A percentile compares a stretch with the other conserved stretches of the same genome.
These are phyloP conservation scores for Solanum megistacrolobum DNA, from an alignment of 257 asterid species.

Conservation along the genomic window DNA sequence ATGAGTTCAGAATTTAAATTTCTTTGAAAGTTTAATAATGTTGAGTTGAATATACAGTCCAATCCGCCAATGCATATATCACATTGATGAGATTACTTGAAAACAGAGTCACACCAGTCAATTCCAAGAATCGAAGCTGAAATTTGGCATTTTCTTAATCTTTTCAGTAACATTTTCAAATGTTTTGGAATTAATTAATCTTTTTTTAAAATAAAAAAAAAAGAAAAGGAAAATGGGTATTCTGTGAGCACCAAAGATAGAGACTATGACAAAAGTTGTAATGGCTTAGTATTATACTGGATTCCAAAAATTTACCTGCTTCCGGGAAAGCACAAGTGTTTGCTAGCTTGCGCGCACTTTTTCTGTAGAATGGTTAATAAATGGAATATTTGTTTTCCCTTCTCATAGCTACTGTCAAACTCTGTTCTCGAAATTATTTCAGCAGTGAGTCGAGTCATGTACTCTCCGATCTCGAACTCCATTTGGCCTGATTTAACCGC, in stretches of 20 bases:
- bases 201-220: no score
- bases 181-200: background rate
- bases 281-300: no score
- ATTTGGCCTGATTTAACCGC: constrained; percentile 26
- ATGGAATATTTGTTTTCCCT: constrained; percentile 71
- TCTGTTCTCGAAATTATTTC: constrained; percentile 83
- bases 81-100: constrained; percentile 2
- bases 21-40: background rate
- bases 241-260: background rate
- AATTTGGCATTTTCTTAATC: background rate
- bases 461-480: constrained; percentile 71
- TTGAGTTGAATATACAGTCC: background rate
- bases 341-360: constrained; percentile 52
- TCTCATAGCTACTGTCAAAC: constrained; percentile 62
- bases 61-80: background rate
- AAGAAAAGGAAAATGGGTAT: background rate
- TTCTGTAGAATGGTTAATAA: constrained; percentile 46
- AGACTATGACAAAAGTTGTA: no score
- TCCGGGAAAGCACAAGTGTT: constrained; percentile 79
- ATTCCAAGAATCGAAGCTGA: constrained; percentile 1
- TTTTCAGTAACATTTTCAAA: background rate
- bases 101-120: constrained; percentile 8
- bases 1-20: background rate
- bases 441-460: constrained; percentile 75
- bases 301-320: constrained; percentile 42